Evolutionary conservation across 1,284 basidiomycete genomes (phyloP), one percentile per base, ranked within the genome.

Genomic region (Marasmius tenuissimus): DNA sequence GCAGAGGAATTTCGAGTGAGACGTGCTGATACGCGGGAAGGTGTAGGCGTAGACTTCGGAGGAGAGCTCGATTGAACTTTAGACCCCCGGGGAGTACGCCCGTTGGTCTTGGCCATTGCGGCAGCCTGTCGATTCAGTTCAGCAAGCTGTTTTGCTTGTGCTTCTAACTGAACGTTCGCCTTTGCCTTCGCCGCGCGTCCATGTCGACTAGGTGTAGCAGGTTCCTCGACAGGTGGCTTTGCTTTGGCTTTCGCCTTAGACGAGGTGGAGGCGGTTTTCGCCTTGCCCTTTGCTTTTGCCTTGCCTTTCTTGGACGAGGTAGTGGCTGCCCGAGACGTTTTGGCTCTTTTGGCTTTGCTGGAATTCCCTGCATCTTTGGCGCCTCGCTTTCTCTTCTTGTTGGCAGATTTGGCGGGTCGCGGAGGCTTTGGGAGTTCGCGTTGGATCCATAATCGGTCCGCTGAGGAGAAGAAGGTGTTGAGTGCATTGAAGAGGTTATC

Each of bases 401-500:
- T 63, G 12, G 52, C 49, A 7, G 71, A 71, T 42, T 73, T 72
- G 14, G 64, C 52, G 11, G 66, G 72, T 58, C 69, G 70, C 3
- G 81, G 75, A 48, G 80, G 80, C 68, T 81, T 85, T 0, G 88
- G 89, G 10, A 77, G 82, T 39, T 80, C 77, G 27, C 89, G 86
- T 72, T 96, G 94, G 47, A 96, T 86, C 94, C 94, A 97, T 18
- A 96, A 81, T 18, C 94, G 89, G 69, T 95, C 91, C 63, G 85
- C 86, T 85, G 63, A 27, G 27, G 52, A 38, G 62, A 55, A 48
- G 49, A 18, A 53, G 66, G 49, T 63, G 55, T 11, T 42, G 52
- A 55, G 39, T 22, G 20, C 18, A 27, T 57, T 33, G 8, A 45
- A 39, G 40, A 48, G 39, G 18, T 52, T 53, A 40, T 27, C 4